phyloP scores from a whole-genome alignment of 495 filamentous ascomycete species.

The Emericellopsis terricola region DNA sequence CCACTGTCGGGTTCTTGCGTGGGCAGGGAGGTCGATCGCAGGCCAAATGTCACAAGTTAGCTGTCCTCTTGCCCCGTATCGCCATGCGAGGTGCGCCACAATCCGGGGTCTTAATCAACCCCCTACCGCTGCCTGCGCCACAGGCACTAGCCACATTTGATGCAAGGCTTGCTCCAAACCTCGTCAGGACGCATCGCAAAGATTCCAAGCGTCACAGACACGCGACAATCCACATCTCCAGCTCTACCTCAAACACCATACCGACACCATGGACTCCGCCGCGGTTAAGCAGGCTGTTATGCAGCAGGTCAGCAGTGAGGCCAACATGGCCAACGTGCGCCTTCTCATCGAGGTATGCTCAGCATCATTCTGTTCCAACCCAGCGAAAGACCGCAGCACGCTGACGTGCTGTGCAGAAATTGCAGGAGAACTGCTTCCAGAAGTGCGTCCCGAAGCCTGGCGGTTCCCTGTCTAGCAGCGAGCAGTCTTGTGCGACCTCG shows the following conservation, averaged over 20 bases:
- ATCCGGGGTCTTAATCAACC: slow-evolving; percentile 5
- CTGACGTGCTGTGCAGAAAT: slow-evolving; percentile 41
- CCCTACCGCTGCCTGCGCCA: slow-evolving; percentile 8
- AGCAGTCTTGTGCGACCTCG: slow-evolving; percentile 53
- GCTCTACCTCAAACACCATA: not conserved
- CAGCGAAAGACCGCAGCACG: not conserved
- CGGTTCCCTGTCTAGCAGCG: slow-evolving; percentile 53
- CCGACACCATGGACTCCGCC: slow-evolving; percentile 23
- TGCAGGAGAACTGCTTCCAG: slow-evolving; percentile 89
- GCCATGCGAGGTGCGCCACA: slow-evolving; percentile 2
- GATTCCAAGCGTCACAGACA: not conserved
- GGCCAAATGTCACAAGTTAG: slow-evolving; percentile 4
- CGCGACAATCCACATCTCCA: not conserved
- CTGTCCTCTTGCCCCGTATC: slow-evolving; percentile 14
- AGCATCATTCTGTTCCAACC: not conserved
- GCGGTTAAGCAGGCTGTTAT: slow-evolving; percentile 47
- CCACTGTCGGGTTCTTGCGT: too few relatives aligned
- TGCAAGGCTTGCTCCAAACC: slow-evolving; percentile 1
- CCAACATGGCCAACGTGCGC: slow-evolving; percentile 56
- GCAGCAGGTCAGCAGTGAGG: slow-evolving; percentile 54
- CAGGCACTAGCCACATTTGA: not conserved
- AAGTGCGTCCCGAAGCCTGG: slow-evolving; percentile 80
- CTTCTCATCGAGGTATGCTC: slow-evolving; percentile 50
- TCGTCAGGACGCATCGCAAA: not conserved
- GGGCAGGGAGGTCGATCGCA: not conserved